These are phyloP conservation scores for Trypanosoma cruzi DNA, from an alignment of 208 protist species.

Conservation along the genomic window DNA sequence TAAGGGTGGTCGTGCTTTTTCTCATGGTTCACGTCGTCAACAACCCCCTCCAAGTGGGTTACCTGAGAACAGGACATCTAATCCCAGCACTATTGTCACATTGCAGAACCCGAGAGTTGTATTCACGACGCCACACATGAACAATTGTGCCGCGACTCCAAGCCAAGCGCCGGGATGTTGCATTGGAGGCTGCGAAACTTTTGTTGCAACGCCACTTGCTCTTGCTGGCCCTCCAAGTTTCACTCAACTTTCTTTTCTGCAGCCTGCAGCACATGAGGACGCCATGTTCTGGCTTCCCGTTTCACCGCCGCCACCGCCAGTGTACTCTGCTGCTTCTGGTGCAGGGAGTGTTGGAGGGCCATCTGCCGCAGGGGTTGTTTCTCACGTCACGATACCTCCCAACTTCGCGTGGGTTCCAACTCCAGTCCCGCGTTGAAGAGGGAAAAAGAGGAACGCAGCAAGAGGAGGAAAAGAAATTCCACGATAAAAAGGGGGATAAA, in stretches of 20 bases:
- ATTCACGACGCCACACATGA: not conserved
- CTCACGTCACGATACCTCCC: not conserved
- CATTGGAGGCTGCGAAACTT: not conserved
- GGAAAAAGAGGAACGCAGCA: not conserved
- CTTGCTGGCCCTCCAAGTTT: not conserved
- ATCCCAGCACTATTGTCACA: not conserved
- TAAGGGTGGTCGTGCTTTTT: not conserved
- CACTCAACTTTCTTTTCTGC: not conserved
- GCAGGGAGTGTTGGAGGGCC: not conserved
- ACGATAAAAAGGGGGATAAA: not conserved
- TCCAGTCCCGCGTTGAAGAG: not conserved
- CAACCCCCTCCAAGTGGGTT: not conserved
- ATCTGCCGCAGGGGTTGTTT: not conserved
- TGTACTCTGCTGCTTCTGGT: not conserved
- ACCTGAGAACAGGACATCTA: not conserved
- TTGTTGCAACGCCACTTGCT: not conserved
- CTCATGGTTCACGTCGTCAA: not conserved
- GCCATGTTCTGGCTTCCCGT: conserved; percentile 12
- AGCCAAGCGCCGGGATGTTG: not conserved
- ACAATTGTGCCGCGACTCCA: not conserved
- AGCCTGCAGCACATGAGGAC: not conserved
- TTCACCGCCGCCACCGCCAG: not conserved
- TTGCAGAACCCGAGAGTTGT: not conserved
- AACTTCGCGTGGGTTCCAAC: not conserved
- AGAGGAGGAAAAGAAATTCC: not conserved